These are phyloP conservation scores for Globisporangium iwayamae DNA, from an alignment of 352 stramenopile species.

Conservation along the genomic window DNA sequence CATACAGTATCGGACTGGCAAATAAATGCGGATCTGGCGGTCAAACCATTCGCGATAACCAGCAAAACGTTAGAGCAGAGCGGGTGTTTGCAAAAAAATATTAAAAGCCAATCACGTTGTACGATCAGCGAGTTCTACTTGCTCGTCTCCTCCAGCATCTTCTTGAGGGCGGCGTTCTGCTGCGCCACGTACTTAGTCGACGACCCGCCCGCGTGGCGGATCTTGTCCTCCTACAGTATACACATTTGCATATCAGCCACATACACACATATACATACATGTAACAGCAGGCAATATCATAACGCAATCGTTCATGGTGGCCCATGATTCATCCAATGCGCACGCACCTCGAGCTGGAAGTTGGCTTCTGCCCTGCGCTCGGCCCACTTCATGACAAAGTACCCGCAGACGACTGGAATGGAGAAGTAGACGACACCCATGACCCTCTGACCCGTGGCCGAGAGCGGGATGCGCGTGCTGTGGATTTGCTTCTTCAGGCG, in stretches of 20 bases:
- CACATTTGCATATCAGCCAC: neutral
- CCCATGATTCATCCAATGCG: neutral
- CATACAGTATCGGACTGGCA: too few relatives aligned
- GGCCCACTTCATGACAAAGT: conserved; percentile 92
- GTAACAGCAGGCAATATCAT: neutral
- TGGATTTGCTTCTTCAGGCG: conserved; percentile 91
- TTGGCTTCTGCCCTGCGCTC: conserved; percentile 68
- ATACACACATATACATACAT: neutral
- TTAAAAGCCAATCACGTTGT: too few relatives aligned
- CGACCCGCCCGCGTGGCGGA: conserved; percentile 46
- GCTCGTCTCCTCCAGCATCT: conserved; percentile 38
- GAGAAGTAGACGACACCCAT: conserved; percentile 92
- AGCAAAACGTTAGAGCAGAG: too few relatives aligned
- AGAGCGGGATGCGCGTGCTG: conserved; percentile 87
- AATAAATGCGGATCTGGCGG: too few relatives aligned
- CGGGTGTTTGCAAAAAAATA: too few relatives aligned
- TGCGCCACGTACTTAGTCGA: conserved; percentile 49
- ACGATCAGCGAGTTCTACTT: conserved; percentile 9
- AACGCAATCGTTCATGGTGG: neutral
- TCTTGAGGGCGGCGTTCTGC: conserved; percentile 68
- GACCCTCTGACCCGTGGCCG: conserved; percentile 71
- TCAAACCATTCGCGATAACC: too few relatives aligned
- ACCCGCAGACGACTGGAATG: conserved; percentile 82
- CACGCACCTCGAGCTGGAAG: conserved; percentile 67
- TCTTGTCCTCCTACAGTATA: conserved; percentile 52